Evolutionary conservation across 169 alveolate genomes (phyloP).

Genomic region (Eimeria sp.): DNA sequence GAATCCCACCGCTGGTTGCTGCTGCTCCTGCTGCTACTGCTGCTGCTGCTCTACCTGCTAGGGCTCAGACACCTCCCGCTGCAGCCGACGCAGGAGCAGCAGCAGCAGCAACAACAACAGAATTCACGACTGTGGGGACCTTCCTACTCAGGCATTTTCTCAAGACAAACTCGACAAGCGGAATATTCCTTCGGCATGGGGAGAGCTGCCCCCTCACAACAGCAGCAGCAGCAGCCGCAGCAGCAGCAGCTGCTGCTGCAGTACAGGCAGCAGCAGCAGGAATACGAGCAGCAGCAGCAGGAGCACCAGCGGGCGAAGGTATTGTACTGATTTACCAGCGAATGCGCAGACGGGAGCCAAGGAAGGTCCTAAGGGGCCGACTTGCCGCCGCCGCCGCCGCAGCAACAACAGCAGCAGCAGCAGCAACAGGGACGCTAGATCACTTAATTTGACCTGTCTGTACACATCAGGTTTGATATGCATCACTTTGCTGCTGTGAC

Average conservation of each 20-base stretch:
- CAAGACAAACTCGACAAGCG: background rate
- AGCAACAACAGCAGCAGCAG: background rate
- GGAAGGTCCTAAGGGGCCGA: background rate
- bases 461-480: too few species aligned
- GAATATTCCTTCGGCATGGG: background rate
- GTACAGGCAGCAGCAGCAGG: slow-evolving; percentile 4
- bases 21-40: too few species aligned
- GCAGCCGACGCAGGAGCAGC: background rate
- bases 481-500: too few species aligned
- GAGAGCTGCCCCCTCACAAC: background rate
- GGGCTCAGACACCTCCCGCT: background rate
- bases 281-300: background rate
- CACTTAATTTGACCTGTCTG: background rate
- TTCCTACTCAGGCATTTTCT: background rate
- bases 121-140: background rate
- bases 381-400: background rate
- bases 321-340: too few species aligned
- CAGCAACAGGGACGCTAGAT: background rate
- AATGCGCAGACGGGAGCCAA: too few species aligned
- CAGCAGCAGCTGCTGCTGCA: background rate
- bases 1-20: background rate
- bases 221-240: background rate
- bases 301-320: background rate
- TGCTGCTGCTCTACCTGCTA: background rate
- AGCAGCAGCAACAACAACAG: background rate